Percentiles rank a stretch among this genome's conserved stretches.
phyloP scores from a whole-genome alignment of 176 grass and related monocot genomes.

The Hordeum marinum region DNA sequence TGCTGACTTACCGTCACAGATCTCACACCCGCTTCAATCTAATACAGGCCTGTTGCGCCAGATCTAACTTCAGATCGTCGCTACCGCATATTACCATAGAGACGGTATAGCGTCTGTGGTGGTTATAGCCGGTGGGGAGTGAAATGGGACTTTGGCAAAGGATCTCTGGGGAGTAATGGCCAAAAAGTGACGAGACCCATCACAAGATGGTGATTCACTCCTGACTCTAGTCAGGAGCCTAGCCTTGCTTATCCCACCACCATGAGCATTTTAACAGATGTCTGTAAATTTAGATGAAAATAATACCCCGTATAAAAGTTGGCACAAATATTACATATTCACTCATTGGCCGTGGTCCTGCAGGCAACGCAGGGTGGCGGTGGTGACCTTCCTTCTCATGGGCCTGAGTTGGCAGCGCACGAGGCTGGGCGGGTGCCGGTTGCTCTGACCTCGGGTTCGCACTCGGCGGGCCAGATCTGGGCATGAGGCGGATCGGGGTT shows the following conservation, averaged over 20 bases:
- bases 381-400: too few relatives aligned
- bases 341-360: too few relatives aligned
- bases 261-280: neutral
- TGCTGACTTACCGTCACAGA: neutral
- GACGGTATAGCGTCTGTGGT: neutral
- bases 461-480: too few relatives aligned
- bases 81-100: neutral
- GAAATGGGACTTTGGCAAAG: neutral
- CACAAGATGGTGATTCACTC: neutral
- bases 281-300: neutral
- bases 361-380: too few relatives aligned
- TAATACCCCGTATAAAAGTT: neutral
- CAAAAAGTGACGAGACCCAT: neutral
- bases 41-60: neutral
- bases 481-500: too few relatives aligned
- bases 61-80: neutral
- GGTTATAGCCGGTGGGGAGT: neutral
- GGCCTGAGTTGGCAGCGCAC: too few relatives aligned
- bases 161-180: neutral
- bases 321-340: neutral
- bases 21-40: neutral
- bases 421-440: too few relatives aligned
- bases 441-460: too few relatives aligned
- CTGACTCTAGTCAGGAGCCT: neutral
- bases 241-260: neutral